Evolutionary conservation across 2,329 filamentous ascomycete genomes (phyloP), one percentile per base, ranked within the genome.

Genomic region (Sclerotiophoma versabilis): DNA sequence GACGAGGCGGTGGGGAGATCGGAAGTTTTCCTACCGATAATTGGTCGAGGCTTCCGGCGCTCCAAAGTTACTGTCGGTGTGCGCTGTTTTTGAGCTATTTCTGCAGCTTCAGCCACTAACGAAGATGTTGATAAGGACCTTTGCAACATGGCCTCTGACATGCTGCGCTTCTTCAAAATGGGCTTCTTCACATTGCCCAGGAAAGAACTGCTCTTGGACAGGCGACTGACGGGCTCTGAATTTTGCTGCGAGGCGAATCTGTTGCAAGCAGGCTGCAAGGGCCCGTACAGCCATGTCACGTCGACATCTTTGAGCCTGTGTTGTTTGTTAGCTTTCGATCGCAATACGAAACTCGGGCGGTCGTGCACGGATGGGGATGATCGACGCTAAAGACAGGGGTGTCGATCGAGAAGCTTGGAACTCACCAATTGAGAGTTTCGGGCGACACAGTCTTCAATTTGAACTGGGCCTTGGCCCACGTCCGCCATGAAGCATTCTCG

Each of bases 401-500:
- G 57, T 45, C 44, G 60, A 65, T 62, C 64, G 51, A 55, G 54
- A 65, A 47, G 34, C 54, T 60, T 52, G 44, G 19, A 23, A 81
- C 87, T 68, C 77, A 96, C 93, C 95, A 99, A 76, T 98, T 96
- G 50, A 99, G 80, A 2, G 89, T 91, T 75, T 97, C 93, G 3
- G 95, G 92, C 7, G 92, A 92, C 19, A 98, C 87, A 0, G 93
- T 98, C 71, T 87, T 88, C 42, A 98, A 81, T 33, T 89, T 86
- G 74, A 96, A 89, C 77, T 96, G 96, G 42, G 90, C 84, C 76
- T 98, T 98, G 72, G 91, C 90, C 95, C 95, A 98, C 1, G 92
- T 95, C 72, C 95, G 85, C 95, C 95, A 99, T 0, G 92, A 96
- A 3, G 95, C 95, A 75, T 99, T 98, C 75, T 98, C 95, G 25